Base-by-base conservation (phyloP, 345 rosid genomes). In the Rhodomyrtus tomentosa region DNA sequence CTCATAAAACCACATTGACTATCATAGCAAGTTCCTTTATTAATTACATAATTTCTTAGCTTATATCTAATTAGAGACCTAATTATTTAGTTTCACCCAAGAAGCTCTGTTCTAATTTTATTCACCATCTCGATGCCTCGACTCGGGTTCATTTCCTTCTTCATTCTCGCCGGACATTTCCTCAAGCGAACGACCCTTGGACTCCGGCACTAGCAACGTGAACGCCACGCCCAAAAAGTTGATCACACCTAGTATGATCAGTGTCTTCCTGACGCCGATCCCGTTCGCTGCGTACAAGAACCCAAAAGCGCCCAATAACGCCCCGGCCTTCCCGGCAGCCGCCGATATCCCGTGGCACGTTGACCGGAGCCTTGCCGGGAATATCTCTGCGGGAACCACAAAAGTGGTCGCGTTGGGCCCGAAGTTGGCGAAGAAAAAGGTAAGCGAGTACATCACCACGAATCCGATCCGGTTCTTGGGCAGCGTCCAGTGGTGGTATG, bases 101-200 rank as follows among this genome's bases (percentile, higher is more conserved):
- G 76, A 68, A 68, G 76, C 24, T 1, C 45, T 18, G 45, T 68
- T 32, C 76, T 68, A 68, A 68, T 8, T 68, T 68, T 36, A 11
- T 32, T 18, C 76, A 8, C 76, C 25, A 36, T 68, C 76, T 68
- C 45, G 45, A 18, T 38, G 45, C 45, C 45, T 36, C 45, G 7
- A 8, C 76, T 68, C 76, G 10, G 24, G 11, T 18, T 32, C 76
- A 18, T 68, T 10, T 68, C 9, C 25, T 68, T 85, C 84, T 24
- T 82, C 82, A 24, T 81, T 74, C 89, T 93, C 97, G 7, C 95
- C 91, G 55, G 94, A 88, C 36, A 94, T 62, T 51, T 93, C 95
- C 62, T 94, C 95, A 24, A 93, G 88, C 6, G 95, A 94, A 58
- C 80, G 87, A 3, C 97, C 93, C 12, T 91, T 94, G 10, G 94